Percentiles rank a stretch among this genome's conserved stretches.
Conservation (phyloP, 2,329 filamentous ascomycete species). For the Gaeumannomyces sp. region DNA sequence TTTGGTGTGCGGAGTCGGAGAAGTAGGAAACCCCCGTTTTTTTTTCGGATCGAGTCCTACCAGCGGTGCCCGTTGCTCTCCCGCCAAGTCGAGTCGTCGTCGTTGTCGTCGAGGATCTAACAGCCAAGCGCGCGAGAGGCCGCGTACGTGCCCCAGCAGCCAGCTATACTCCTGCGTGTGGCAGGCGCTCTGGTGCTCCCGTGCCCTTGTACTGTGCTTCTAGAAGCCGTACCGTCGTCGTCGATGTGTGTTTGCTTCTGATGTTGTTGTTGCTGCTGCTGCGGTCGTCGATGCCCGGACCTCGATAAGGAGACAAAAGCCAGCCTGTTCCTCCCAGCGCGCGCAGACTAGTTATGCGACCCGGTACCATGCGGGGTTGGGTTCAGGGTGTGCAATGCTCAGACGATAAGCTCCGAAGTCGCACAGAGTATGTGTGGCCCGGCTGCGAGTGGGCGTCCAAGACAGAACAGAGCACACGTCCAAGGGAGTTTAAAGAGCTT, state of each 20-base stretch:
- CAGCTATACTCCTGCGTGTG: not conserved
- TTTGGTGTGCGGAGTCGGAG: slow-evolving; percentile 3
- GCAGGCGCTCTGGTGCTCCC: not conserved
- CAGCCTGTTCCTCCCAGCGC: not conserved
- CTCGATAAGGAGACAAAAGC: not conserved
- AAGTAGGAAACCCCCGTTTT: slow-evolving; percentile 1
- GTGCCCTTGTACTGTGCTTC: not conserved
- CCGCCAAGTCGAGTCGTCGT: not conserved
- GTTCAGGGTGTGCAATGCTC: not conserved
- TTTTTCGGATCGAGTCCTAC: slow-evolving; percentile 1
- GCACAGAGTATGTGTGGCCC: not conserved
- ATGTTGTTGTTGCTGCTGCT: not conserved
- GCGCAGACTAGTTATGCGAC: not conserved
- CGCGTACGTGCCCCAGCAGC: not conserved
- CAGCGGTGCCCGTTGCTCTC: not conserved
- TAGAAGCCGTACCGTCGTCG: not conserved
- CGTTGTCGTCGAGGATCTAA: not conserved
- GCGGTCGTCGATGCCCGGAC: not conserved
- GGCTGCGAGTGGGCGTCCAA: not conserved
- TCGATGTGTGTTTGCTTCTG: not conserved
- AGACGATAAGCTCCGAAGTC: not conserved
- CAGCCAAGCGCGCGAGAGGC: too few relatives aligned
- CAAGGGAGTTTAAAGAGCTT: slow-evolving; percentile 1
- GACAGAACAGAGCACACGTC: not conserved
- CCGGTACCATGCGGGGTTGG: not conserved